Evolutionary conservation across 768 basidiomycete genomes (phyloP).

Genomic region (Thelephora aurantiotincta): DNA sequence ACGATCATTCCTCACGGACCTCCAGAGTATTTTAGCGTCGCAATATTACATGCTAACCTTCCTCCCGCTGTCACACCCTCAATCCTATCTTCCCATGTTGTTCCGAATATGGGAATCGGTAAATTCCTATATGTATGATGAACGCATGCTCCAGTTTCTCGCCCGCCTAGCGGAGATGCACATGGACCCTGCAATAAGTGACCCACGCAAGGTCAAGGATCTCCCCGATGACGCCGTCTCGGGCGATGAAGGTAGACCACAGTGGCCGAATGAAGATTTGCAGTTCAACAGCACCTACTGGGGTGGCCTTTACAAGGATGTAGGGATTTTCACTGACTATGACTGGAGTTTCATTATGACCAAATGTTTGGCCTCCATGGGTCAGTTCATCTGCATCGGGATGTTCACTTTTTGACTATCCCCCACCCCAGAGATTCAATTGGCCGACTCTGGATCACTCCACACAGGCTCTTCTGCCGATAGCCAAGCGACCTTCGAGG

Average conservation of each 20-base stretch:
- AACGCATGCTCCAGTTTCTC: constrained; percentile 77
- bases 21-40: constrained; percentile 58
- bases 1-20: not conserved
- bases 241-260: constrained; percentile 44
- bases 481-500: constrained; percentile 57
- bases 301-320: constrained; percentile 37
- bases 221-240: constrained; percentile 59
- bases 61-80: constrained; percentile 73
- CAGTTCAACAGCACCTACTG: constrained; percentile 26
- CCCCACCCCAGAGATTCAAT: constrained; percentile 42
- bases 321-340: constrained; percentile 72
- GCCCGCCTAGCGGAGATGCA: constrained; percentile 69
- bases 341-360: constrained; percentile 83
- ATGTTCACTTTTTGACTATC: not conserved
- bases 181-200: constrained; percentile 60
- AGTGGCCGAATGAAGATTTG: constrained; percentile 33
- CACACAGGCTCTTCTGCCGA: constrained; percentile 70
- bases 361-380: constrained; percentile 76
- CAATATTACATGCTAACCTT: constrained; percentile 82
- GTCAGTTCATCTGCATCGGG: constrained; percentile 22
- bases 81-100: constrained; percentile 70
- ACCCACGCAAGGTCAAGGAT: constrained; percentile 51
- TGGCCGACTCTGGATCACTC: constrained; percentile 60
- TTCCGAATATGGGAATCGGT: constrained; percentile 82
- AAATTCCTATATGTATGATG: constrained; percentile 83